These are phyloP conservation scores for Dillenia suffruticosa DNA, from an alignment of 164 flowering plant genomes.

Conservation along the genomic window DNA sequence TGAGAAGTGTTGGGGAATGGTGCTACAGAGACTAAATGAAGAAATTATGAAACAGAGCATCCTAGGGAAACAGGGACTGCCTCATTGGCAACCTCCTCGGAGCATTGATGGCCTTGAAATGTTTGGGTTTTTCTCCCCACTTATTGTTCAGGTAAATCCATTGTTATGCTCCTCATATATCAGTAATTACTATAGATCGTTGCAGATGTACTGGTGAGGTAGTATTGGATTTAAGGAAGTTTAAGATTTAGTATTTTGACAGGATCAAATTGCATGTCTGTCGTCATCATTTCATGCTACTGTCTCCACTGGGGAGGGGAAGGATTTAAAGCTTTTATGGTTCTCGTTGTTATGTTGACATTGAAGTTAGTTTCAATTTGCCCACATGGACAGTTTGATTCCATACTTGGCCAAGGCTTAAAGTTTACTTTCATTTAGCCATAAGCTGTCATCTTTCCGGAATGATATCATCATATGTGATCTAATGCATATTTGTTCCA, in stretches of 20 bases:
- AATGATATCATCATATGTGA: background rate
- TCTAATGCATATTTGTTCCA: background rate
- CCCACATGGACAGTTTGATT: no score
- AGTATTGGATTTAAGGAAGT: background rate
- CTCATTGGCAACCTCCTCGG: slow-evolving; percentile 23
- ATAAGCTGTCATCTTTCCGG: background rate
- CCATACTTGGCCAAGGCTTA: no score
- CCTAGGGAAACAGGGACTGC: slow-evolving; percentile 24
- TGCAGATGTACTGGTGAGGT: no score
- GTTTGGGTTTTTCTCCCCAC: slow-evolving; percentile 70
- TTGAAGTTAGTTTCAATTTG: no score
- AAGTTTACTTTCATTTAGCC: no score
- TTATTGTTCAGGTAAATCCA: slow-evolving; percentile 50
- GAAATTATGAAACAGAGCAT: slow-evolving; percentile 33
- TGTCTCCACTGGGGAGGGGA: background rate
- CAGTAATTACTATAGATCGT: background rate
- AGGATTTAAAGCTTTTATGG: background rate
- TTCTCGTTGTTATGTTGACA: background rate
- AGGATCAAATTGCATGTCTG: background rate
- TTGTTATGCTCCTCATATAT: background rate
- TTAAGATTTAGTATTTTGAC: background rate
- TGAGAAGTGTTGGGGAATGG: slow-evolving; percentile 79
- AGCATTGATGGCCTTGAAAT: slow-evolving; percentile 61
- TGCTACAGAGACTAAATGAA: slow-evolving; percentile 39
- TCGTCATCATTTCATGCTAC: background rate